phyloP scores from a whole-genome alignment of 2,329 filamentous ascomycete genomes.

The Daldinia eschscholtzii region DNA sequence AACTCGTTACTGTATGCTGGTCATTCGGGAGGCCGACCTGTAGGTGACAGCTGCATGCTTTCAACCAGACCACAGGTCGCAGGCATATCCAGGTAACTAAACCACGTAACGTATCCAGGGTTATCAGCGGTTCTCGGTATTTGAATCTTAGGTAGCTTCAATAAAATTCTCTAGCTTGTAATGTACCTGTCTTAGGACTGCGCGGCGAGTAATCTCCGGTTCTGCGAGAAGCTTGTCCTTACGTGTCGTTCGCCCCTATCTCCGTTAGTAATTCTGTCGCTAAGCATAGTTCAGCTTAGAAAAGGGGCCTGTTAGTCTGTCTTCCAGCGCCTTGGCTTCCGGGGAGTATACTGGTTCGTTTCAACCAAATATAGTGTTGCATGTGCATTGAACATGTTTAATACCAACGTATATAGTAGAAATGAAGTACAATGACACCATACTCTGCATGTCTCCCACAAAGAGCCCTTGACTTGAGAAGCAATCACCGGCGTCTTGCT shows the following conservation, averaged over 20 bases:
- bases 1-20: slow-evolving; percentile 31
- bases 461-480: not conserved
- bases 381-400: not conserved
- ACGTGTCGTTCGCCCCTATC: slow-evolving; percentile 16
- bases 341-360: not conserved
- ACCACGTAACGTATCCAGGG: slow-evolving; percentile 40
- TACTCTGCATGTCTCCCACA: not conserved
- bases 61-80: not conserved
- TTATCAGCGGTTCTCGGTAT: slow-evolving; percentile 15
- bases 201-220: slow-evolving; percentile 14
- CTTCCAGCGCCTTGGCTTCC: not conserved
- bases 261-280: not conserved
- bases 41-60: slow-evolving; percentile 37
- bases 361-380: slow-evolving; percentile 3
- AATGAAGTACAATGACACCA: not conserved
- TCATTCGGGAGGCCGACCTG: slow-evolving; percentile 25
- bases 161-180: slow-evolving; percentile 20
- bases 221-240: slow-evolving; percentile 10
- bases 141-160: slow-evolving; percentile 11
- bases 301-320: not conserved
- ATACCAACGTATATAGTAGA: not conserved
- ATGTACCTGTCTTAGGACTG: slow-evolving; percentile 14
- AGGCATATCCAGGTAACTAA: slow-evolving; percentile 22
- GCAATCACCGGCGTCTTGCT: slow-evolving; percentile 9
- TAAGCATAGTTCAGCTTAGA: not conserved